These are phyloP conservation scores for Acacia acuminata DNA, from an alignment of 306 rosid genomes.

Conservation along the genomic window DNA sequence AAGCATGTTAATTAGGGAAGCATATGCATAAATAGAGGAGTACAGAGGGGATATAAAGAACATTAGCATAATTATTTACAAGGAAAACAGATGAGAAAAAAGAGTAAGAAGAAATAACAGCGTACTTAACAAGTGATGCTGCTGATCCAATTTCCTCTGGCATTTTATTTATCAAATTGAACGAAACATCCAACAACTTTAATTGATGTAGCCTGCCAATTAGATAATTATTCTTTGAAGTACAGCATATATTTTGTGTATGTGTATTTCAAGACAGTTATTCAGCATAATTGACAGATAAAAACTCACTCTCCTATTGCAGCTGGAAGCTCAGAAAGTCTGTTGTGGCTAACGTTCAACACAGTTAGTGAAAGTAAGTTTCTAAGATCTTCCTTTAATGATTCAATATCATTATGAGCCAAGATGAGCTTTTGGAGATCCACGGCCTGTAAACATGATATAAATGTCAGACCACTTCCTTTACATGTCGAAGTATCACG, in stretches of 20 bases:
- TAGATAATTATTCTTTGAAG: not conserved
- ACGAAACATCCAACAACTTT: constrained; percentile 78
- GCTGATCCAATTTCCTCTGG: constrained; percentile 87
- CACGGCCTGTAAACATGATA: constrained; percentile 63
- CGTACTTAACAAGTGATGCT: constrained; percentile 82
- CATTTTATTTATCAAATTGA: constrained; percentile 53
- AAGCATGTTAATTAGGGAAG: constrained; percentile 9
- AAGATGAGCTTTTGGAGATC: constrained; percentile 88
- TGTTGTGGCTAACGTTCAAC: constrained; percentile 84
- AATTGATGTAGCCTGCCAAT: constrained; percentile 66
- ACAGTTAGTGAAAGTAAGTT: constrained; percentile 67
- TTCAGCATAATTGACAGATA: not conserved
- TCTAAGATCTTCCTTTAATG: constrained; percentile 66
- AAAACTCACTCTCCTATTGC: constrained; percentile 93
- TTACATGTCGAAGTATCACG: not conserved
- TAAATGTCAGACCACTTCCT: not conserved
- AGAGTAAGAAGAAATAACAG: not conserved
- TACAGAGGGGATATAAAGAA: not conserved
- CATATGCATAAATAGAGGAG: constrained; percentile 5
- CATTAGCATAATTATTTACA: constrained; percentile 22
- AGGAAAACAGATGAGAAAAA: not conserved
- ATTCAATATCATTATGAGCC: constrained; percentile 76
- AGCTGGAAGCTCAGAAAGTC: constrained; percentile 70
- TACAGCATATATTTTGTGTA: not conserved
- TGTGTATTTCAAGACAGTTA: not conserved